A percentile compares a stretch with the other conserved stretches of the same genome.
Evolutionary conservation across 2,329 filamentous ascomycete species (phyloP).

Genomic region (Mycosphaerella sp.): DNA sequence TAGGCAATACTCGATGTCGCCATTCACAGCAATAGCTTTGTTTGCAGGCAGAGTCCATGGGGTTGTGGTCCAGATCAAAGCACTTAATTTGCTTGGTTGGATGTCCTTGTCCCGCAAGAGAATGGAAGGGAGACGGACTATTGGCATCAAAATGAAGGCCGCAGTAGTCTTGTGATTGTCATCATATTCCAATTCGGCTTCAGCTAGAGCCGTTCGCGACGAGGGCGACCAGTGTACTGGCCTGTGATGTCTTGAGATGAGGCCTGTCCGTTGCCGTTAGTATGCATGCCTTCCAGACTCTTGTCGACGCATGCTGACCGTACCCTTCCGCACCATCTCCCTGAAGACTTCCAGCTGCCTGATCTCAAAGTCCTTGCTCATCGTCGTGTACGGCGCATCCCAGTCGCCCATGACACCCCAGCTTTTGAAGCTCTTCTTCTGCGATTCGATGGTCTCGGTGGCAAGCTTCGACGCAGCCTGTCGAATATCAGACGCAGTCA

Average conservation of each 20-base stretch:
- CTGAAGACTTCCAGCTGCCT: slow-evolving; percentile 69
- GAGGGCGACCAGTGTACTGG: slow-evolving; percentile 84
- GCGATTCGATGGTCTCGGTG: slow-evolving; percentile 59
- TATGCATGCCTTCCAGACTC: neutral
- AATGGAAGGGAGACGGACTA: slow-evolving; percentile 46
- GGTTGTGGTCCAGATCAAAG: slow-evolving; percentile 98
- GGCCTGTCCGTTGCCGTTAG: slow-evolving; percentile 36
- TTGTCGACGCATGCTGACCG: slow-evolving; percentile 1
- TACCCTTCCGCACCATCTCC: slow-evolving; percentile 60
- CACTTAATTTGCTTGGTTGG: slow-evolving; percentile 53
- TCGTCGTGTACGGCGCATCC: slow-evolving; percentile 69
- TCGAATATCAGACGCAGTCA: slow-evolving; percentile 53
- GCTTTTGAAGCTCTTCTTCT: slow-evolving; percentile 65
- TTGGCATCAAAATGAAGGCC: slow-evolving; percentile 73
- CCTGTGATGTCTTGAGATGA: slow-evolving; percentile 73
- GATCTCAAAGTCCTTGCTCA: slow-evolving; percentile 69
- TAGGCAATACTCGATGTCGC: slow-evolving; percentile 62
- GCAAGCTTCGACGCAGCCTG: slow-evolving; percentile 60
- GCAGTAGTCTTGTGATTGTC: slow-evolving; percentile 65
- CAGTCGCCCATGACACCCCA: slow-evolving; percentile 79
- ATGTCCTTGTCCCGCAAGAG: slow-evolving; percentile 34
- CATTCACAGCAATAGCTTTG: slow-evolving; percentile 74
- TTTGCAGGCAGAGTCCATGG: slow-evolving; percentile 97
- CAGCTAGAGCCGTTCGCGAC: slow-evolving; percentile 70
- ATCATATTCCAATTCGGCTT: slow-evolving; percentile 78